Evolutionary conservation across 805 yeast species (phyloP).

Genomic region (Metschnikowia continentalis): DNA sequence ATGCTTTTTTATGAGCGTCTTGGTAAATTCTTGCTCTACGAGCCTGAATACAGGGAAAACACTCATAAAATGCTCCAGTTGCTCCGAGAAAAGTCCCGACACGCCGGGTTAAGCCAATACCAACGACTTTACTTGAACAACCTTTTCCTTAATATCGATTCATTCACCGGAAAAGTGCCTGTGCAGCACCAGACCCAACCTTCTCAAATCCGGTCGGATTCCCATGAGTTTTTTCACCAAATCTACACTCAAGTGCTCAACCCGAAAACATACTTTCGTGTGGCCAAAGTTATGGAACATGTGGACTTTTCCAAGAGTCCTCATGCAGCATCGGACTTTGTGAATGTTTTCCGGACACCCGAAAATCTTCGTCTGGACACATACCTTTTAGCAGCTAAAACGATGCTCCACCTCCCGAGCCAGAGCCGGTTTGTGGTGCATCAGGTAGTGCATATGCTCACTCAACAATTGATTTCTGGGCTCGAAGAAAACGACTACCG

Average conservation of each 20-base stretch:
- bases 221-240: constrained; percentile 14
- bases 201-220: constrained; percentile 1
- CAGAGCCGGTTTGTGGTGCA: constrained; percentile 40
- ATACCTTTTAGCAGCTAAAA: constrained; percentile 45
- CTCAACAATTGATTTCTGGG: constrained; percentile 64
- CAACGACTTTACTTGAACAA: constrained; percentile 58
- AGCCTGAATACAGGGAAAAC: constrained; percentile 50
- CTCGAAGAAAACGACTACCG: constrained; percentile 61
- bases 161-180: constrained; percentile 22
- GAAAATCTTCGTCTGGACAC: constrained; percentile 58
- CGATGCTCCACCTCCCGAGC: constrained; percentile 31
- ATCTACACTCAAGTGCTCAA: constrained; percentile 9
- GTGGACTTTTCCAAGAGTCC: constrained; percentile 45
- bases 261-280: not conserved
- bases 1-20: constrained; percentile 68
- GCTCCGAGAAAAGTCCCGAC: constrained; percentile 47
- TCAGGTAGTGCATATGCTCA: constrained; percentile 52
- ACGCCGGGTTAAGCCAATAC: constrained; percentile 46
- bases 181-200: not conserved
- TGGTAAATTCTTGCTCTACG: constrained; percentile 60
- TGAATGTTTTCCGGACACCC: constrained; percentile 51
- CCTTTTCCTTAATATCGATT: constrained; percentile 50
- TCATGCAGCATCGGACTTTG: constrained; percentile 28
- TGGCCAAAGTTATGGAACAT: constrained; percentile 12
- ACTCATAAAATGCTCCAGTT: constrained; percentile 63